Conservation (phyloP, 169 alveolate genomes). For the Amoebophrya sp. region DNA sequence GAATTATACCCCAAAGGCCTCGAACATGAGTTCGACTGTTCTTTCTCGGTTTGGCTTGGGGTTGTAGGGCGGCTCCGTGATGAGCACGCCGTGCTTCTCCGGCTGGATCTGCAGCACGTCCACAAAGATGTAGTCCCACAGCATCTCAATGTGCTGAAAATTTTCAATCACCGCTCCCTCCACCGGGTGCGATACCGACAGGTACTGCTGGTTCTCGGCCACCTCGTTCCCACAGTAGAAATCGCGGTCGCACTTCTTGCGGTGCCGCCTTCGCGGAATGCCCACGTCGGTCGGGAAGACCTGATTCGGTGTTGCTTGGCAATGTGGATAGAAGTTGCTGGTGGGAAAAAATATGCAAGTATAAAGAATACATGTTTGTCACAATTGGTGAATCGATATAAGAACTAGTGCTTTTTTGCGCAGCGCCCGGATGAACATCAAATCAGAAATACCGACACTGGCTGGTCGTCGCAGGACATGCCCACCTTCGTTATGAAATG, state of each 20-base stretch:
- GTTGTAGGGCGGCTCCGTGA: slow-evolving; percentile 43
- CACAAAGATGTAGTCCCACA: slow-evolving; percentile 36
- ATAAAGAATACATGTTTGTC: too few relatives aligned
- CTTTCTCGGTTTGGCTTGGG: slow-evolving; percentile 44
- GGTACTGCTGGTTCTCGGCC: neutral
- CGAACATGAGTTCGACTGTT: slow-evolving; percentile 38
- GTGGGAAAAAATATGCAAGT: too few relatives aligned
- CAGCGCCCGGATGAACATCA: too few relatives aligned
- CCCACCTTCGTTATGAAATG: too few relatives aligned
- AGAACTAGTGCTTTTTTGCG: too few relatives aligned
- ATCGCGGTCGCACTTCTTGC: neutral
- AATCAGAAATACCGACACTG: neutral
- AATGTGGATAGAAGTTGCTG: too few relatives aligned
- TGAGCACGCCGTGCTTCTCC: neutral
- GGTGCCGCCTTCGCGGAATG: neutral
- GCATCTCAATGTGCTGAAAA: slow-evolving; percentile 37
- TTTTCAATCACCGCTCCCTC: neutral
- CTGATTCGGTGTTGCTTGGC: too few relatives aligned
- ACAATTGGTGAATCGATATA: too few relatives aligned
- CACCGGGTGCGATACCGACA: neutral
- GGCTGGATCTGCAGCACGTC: slow-evolving; percentile 38
- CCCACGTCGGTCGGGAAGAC: neutral
- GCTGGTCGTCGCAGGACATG: neutral
- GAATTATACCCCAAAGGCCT: neutral
- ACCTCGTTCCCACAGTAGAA: neutral